Conservation (phyloP, 2,329 filamentous ascomycete genomes). For the Lasiodiplodia hormozganensis region DNA sequence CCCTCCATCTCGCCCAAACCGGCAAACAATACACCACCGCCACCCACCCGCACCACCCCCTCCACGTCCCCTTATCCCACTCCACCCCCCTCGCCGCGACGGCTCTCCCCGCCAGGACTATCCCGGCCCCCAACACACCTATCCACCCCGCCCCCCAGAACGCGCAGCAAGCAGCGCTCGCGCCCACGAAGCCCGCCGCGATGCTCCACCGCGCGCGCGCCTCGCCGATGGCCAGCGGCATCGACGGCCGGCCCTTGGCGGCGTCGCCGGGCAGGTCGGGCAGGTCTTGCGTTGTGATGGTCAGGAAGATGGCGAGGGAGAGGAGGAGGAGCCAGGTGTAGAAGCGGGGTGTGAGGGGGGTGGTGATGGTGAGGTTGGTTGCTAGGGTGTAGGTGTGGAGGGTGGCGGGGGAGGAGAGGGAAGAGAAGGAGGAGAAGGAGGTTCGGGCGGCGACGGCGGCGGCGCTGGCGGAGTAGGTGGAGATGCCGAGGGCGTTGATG, state of each 20-base stretch:
- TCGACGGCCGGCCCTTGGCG: constrained; percentile 30
- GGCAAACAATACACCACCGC: not conserved
- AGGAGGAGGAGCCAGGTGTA: constrained; percentile 10
- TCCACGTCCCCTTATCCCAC: not conserved
- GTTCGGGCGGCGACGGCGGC: not conserved
- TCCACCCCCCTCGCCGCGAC: not conserved
- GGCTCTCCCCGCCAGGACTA: not conserved
- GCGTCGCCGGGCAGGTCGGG: constrained; percentile 36
- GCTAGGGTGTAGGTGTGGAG: not conserved
- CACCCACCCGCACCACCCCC: not conserved
- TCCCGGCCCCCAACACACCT: not conserved
- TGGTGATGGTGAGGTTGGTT: not conserved
- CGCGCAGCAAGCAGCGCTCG: not conserved
- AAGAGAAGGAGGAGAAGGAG: too few relatives aligned
- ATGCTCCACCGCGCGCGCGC: not conserved
- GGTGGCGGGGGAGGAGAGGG: too few relatives aligned
- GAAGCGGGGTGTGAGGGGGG: not conserved
- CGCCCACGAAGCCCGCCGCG: not conserved
- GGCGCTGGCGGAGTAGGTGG: constrained; percentile 8
- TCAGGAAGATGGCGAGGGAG: constrained; percentile 33
- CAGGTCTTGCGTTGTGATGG: constrained; percentile 38
- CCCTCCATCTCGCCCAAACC: not conserved
- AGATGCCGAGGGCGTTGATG: constrained; percentile 37
- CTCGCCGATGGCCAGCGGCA: constrained; percentile 32
- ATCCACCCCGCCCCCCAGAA: not conserved